A percentile compares a stretch with the other conserved stretches of the same genome.
These are phyloP conservation scores for Closterium sp. DNA, from an alignment of 139 green algal species.

Conservation along the genomic window DNA sequence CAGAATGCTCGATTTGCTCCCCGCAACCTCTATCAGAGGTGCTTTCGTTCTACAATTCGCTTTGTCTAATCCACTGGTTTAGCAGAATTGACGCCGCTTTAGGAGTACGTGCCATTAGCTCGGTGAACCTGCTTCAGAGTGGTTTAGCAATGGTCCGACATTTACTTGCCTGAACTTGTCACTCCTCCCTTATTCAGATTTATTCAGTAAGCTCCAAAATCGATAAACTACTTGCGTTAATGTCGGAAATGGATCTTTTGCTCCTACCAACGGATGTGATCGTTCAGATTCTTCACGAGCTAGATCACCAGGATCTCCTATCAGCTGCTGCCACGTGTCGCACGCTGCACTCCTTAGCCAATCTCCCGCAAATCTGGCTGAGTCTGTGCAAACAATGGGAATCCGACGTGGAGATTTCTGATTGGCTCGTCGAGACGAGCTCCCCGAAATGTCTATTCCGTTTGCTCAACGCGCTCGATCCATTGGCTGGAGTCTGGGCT, in stretches of 20 bases:
- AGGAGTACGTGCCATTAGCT: too few species aligned
- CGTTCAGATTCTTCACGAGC: background rate
- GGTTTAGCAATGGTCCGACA: too few species aligned
- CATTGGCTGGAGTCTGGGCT: background rate
- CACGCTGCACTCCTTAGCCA: background rate
- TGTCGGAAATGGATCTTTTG: background rate
- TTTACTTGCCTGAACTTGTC: too few species aligned
- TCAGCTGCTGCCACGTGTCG: background rate
- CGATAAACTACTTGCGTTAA: too few species aligned
- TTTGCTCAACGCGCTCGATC: background rate
- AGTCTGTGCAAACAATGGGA: slow-evolving; percentile 16
- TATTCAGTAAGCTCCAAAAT: too few species aligned
- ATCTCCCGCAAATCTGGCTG: slow-evolving; percentile 1
- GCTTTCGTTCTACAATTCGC: too few species aligned
- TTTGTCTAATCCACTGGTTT: too few species aligned
- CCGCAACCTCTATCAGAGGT: too few species aligned
- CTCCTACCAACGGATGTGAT: background rate
- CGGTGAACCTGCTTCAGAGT: too few species aligned
- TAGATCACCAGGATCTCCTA: background rate
- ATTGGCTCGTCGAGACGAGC: background rate
- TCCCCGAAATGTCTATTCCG: slow-evolving; percentile 15
- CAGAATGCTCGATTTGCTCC: too few species aligned
- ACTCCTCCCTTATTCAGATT: too few species aligned
- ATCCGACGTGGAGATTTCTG: background rate
- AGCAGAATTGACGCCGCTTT: too few species aligned